Evolutionary conservation across 148 eudicot genomes (phyloP), one percentile per base, ranked within the genome.

Genomic region (Nepenthes mirabilis): DNA sequence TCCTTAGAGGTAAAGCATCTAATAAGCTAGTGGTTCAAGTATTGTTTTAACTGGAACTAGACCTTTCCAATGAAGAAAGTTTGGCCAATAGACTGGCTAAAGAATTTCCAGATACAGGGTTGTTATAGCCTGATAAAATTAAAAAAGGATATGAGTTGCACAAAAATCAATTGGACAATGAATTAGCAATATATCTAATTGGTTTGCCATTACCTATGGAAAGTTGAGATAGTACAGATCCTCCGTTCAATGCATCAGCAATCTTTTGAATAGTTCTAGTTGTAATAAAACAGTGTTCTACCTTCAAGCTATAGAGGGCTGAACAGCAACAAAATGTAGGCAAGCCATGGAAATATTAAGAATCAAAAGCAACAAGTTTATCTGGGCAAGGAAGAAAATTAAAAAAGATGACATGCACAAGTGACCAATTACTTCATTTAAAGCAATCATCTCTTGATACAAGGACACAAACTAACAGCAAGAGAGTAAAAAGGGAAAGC

Each of bases 251-350:
- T 14, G 91, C 75, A 57, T 88, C 95, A 55, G 91, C 79, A 71
- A 88, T 68, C 74, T 66, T 82, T 69, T 88, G 95, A 69, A 93
- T 80, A 40, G 96, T 89, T 79, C 87, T 81, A 48, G 95, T 80
- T 52, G 95, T 93, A 67, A 93, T 77, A 47, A 87, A 86, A 72
- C 99, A 93, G 10, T 84, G 80, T 68, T 84, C 96, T 61, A 93
- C 73, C 71, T 86, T 79, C 65, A 93, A 78, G 73, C 81, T 89
- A 63, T 88, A 86, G 64, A 93, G 94, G 54, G 81, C 99, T 93
- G 85, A 64, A 74, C 6, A 49, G 13, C 2, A 48, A 52, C 60
- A 12, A 68, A 65, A 63, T 52, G 55, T 13, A 9, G n/a, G 6
- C 36, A 34, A 32, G 36, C 7, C 11, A 2, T n/a, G 58, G 55